Conservation (phyloP, 768 basidiomycete species). For the Suillus discolor region DNA sequence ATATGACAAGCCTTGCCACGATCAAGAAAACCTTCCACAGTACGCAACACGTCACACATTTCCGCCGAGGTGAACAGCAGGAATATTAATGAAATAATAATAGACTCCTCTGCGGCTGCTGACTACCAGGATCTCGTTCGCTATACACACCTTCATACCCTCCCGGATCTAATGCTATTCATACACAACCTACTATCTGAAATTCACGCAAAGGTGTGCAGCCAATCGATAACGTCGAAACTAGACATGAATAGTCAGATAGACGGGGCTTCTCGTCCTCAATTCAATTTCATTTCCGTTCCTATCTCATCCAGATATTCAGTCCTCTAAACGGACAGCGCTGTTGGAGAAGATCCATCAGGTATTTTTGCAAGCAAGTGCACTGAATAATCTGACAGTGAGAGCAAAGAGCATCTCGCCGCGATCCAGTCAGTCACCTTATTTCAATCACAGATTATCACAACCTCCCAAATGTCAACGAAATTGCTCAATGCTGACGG, state of each 20-base stretch:
- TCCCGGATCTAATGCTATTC: constrained; percentile 61
- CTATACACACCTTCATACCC: constrained; percentile 39
- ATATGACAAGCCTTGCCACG: constrained; percentile 42
- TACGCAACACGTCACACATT: constrained; percentile 8
- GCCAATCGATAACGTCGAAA: constrained; percentile 7
- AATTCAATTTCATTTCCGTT: constrained; percentile 72
- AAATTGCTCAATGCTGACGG: constrained; percentile 69
- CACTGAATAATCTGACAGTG: constrained; percentile 53
- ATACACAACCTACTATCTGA: constrained; percentile 53
- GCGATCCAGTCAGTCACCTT: constrained; percentile 8
- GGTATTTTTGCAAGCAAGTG: constrained; percentile 50
- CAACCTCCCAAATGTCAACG: constrained; percentile 70
- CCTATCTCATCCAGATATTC: constrained; percentile 48
- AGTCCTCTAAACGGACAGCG: constrained; percentile 38
- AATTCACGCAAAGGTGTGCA: constrained; percentile 51
- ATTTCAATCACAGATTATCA: constrained; percentile 43
- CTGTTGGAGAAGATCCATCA: constrained; percentile 57
- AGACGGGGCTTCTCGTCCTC: constrained; percentile 65
- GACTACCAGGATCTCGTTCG: constrained; percentile 24
- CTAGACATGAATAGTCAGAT: constrained; percentile 1
- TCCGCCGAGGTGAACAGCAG: background rate
- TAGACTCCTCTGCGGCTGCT: constrained; percentile 49
- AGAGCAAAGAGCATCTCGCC: constrained; percentile 14
- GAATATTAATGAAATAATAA: background rate
- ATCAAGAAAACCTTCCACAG: constrained; percentile 30